Evolutionary conservation across 257 asterid species (phyloP), one percentile per base, ranked within the genome.

Genomic region (Gentiana macrophylla): DNA sequence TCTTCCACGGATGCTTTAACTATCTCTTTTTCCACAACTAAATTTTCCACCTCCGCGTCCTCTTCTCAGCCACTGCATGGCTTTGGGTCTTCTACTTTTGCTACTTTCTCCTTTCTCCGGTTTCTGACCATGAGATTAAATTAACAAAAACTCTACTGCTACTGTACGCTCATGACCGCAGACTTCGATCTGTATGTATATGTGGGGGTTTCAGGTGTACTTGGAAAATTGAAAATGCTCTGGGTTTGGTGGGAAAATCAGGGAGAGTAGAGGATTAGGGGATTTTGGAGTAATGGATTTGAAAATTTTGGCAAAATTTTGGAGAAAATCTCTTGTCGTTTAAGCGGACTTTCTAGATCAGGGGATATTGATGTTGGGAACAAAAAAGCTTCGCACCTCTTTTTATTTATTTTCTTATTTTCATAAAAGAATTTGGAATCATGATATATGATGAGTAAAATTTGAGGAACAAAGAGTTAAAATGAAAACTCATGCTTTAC

Each of bases 91-190:
- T 36, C 51, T 33, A n/a, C n/a, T 32, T 56, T 12, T 41, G 62
- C 53, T 69, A 12, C 37, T 57, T 56, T 72, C 67, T 83, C 32
- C 57, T 79, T 43, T 67, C 62, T 74, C 70, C 81, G 64, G 63
- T 66, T n/a, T n/a, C n/a, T n/a, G n/a, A 74, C 83, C 97, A 87
- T 86, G 60, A 57, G 24, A 49, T 4, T 36, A 60, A 58, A 37
- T 12, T 32, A 61, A 37, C 3, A 32, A 35, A 36, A 12, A 33
- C 8, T 41, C 0, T 41, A 41, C 46, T 41, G 46, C 5, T 41
- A 41, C 8, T 24, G 12, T 36, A 12, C 34, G 5, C 34, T 61
- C 43, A 34, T 44, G 35, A 12, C 15, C 6, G 37, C 32, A 12
- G 9, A 36, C 11, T 6, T 54, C 15, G 4, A 45, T 41, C 4